Percentiles rank a stretch among this genome's conserved stretches.
phyloP scores from a whole-genome alignment of 331 rosid species.

The Quercus tomentella region DNA sequence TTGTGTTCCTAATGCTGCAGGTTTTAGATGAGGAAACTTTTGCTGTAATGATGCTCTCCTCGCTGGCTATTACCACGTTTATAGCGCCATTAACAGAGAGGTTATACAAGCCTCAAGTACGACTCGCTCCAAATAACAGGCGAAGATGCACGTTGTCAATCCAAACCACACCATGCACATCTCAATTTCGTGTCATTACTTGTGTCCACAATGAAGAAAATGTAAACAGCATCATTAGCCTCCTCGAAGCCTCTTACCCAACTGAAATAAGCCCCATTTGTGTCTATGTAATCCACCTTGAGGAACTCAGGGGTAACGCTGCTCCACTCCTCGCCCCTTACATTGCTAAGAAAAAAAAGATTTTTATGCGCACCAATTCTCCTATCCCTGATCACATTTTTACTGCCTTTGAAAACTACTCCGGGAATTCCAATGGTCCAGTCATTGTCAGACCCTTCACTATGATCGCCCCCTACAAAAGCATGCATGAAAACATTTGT shows the following conservation, averaged over 20 bases:
- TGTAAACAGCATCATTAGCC: conserved; percentile 28
- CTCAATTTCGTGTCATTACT: conserved; percentile 35
- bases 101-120: conserved; percentile 20
- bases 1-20: conserved; percentile 18
- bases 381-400: conserved; percentile 30
- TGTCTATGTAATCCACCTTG: conserved; percentile 28
- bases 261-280: conserved; percentile 28
- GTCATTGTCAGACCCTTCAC: conserved; percentile 25
- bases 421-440: conserved; percentile 22
- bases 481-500: neutral
- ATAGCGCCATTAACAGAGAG: conserved; percentile 15
- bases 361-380: conserved; percentile 1
- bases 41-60: conserved; percentile 17
- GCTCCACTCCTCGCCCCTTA: conserved; percentile 37
- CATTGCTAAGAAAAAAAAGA: neutral
- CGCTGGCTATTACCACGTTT: conserved; percentile 7
- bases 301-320: conserved; percentile 45
- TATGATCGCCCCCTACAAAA: conserved; percentile 23
- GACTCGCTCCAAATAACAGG: neutral
- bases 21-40: conserved; percentile 11
- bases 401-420: conserved; percentile 47
- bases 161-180: conserved; percentile 17
- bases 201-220: conserved; percentile 48
- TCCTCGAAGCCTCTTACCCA: conserved; percentile 44
- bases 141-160: neutral